These are phyloP conservation scores for Colletotrichum sojae DNA, from an alignment of 2,329 filamentous ascomycete genomes.

Conservation along the genomic window DNA sequence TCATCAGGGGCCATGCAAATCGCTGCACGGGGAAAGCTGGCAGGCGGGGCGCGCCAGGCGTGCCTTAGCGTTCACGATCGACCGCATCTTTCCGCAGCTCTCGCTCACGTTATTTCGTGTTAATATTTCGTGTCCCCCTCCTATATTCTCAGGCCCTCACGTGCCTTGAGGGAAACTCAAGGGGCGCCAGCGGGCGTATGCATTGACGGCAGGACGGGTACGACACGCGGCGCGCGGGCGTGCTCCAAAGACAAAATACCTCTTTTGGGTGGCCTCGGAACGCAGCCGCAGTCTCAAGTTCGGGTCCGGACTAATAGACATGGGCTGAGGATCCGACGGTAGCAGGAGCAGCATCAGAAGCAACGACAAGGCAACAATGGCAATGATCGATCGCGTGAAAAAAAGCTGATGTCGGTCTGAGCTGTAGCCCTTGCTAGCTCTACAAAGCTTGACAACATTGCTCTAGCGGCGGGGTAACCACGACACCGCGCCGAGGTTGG, in stretches of 20 bases:
- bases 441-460: slow-evolving; percentile 32
- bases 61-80: slow-evolving; percentile 36
- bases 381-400: slow-evolving; percentile 11
- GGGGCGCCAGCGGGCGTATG: neutral
- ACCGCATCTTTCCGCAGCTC: slow-evolving; percentile 25
- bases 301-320: slow-evolving; percentile 1
- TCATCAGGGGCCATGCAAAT: slow-evolving; percentile 38
- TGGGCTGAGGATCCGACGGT: neutral
- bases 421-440: slow-evolving; percentile 3
- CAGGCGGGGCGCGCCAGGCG: slow-evolving; percentile 34
- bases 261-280: slow-evolving; percentile 15
- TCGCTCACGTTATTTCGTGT: neutral
- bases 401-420: neutral
- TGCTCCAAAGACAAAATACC: slow-evolving; percentile 1
- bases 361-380: neutral
- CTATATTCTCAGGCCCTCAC: neutral
- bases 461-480: slow-evolving; percentile 1
- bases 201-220: slow-evolving; percentile 5
- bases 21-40: slow-evolving; percentile 33
- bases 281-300: slow-evolving; percentile 25
- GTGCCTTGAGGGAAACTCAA: neutral
- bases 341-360: no score
- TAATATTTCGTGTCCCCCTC: slow-evolving; percentile 1
- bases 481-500: neutral
- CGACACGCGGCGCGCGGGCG: slow-evolving; percentile 22